Evolutionary conservation across 345 rosid species (phyloP).

Genomic region (Acer saccharum): DNA sequence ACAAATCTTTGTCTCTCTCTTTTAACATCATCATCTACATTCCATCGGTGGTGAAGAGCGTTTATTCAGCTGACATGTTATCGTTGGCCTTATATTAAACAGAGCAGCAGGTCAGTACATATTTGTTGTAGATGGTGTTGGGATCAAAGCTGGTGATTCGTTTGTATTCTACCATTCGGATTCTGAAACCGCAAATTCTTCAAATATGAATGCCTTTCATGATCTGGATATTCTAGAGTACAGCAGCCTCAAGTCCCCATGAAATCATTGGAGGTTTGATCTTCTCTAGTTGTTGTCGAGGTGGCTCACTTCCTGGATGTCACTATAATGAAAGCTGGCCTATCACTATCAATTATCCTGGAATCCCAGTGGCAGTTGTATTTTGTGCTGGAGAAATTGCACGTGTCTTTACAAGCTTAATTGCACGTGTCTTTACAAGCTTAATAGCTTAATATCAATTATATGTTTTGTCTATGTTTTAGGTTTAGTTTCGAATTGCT

Average conservation of each 20-base stretch:
- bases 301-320: slow-evolving; percentile 2
- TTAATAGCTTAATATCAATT: background rate
- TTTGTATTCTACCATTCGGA: slow-evolving; percentile 43
- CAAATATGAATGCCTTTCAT: slow-evolving; percentile 14
- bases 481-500: no score
- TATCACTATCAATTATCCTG: slow-evolving; percentile 32
- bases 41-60: no score
- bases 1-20: background rate
- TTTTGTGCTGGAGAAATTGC: slow-evolving; percentile 39
- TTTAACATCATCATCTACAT: no score
- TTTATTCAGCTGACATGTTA: background rate
- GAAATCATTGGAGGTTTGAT: slow-evolving; percentile 40
- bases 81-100: background rate
- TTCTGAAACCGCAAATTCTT: slow-evolving; percentile 25
- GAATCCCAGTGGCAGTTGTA: slow-evolving; percentile 36
- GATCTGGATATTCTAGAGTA: slow-evolving; percentile 20
- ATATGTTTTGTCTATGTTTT: no score
- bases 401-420: slow-evolving; percentile 22
- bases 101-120: slow-evolving; percentile 20
- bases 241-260: background rate
- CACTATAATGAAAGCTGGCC: slow-evolving; percentile 25
- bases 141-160: slow-evolving; percentile 36
- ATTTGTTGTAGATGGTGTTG: slow-evolving; percentile 31
- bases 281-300: slow-evolving; percentile 28
- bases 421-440: slow-evolving; percentile 17